A percentile compares a stretch with the other conserved stretches of the same genome.
These are phyloP conservation scores for Penicillium egyptiacum DNA, from an alignment of 495 filamentous ascomycete genomes.

Conservation along the genomic window DNA sequence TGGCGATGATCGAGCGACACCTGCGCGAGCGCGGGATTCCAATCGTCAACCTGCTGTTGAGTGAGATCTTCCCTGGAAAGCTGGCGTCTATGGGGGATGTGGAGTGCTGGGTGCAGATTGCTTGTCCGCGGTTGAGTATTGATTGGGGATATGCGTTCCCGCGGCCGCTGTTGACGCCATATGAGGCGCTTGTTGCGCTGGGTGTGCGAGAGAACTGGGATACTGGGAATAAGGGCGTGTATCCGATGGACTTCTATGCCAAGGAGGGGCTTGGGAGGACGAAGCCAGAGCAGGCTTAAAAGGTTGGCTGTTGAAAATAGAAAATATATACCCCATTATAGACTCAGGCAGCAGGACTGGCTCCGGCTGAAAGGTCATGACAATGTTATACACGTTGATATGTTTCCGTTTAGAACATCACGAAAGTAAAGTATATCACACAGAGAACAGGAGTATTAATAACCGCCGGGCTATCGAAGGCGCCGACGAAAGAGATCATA, in stretches of 20 bases:
- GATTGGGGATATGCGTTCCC: slow-evolving; percentile 99
- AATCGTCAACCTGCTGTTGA: slow-evolving; percentile 78
- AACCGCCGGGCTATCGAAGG: slow-evolving; percentile 13
- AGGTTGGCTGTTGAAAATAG: slow-evolving; percentile 1
- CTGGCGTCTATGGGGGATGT: slow-evolving; percentile 88
- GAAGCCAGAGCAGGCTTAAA: slow-evolving; percentile 44
- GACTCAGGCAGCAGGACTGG: slow-evolving; percentile 22
- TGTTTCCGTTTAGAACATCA: neutral
- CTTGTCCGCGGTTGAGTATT: slow-evolving; percentile 90
- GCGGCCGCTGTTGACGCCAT: slow-evolving; percentile 84
- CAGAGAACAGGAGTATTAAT: slow-evolving; percentile 6
- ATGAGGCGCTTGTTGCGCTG: slow-evolving; percentile 89
- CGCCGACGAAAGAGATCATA: slow-evolving; percentile 14
- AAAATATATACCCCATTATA: slow-evolving; percentile 26
- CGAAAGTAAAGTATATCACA: neutral
- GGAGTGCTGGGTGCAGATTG: slow-evolving; percentile 97
- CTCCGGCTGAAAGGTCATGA: slow-evolving; percentile 6
- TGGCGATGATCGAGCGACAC: slow-evolving; percentile 78
- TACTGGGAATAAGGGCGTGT: slow-evolving; percentile 64
- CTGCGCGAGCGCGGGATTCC: slow-evolving; percentile 67
- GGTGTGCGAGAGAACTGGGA: slow-evolving; percentile 76
- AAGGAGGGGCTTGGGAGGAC: slow-evolving; percentile 88
- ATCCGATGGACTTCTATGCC: slow-evolving; percentile 98
- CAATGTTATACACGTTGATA: slow-evolving; percentile 4
- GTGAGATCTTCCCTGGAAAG: slow-evolving; percentile 95